A percentile compares a stretch with the other conserved stretches of the same genome.
phyloP scores from a whole-genome alignment of 2,329 filamentous ascomycete species.

The Xylaria arbuscula region DNA sequence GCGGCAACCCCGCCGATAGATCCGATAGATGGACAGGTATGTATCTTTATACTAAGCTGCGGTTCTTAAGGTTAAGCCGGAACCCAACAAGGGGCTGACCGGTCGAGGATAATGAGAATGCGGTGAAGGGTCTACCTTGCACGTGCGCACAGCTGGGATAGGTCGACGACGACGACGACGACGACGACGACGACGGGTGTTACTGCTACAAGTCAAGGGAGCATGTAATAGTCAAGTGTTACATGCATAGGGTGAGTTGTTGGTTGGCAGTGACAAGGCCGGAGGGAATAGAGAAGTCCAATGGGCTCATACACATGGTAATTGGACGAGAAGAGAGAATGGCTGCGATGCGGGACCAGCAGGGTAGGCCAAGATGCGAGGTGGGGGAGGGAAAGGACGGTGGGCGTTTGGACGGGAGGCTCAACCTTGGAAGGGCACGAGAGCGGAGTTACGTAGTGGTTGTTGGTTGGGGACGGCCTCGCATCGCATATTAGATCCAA shows the following conservation, averaged over 20 bases:
- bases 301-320: not conserved
- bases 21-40: not conserved
- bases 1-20: not conserved
- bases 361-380: not conserved
- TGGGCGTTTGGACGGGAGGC: constrained; percentile 23
- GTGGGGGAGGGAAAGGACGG: not conserved
- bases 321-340: not conserved
- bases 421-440: constrained; percentile 22
- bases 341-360: not conserved
- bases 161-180: not conserved
- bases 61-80: not conserved
- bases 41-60: not conserved
- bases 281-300: not conserved
- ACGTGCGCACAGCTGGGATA: not conserved
- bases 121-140: not conserved
- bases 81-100: not conserved
- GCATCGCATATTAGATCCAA: not conserved
- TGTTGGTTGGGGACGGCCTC: not conserved
- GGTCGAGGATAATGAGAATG: not conserved
- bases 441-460: constrained; percentile 5
- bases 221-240: not conserved
- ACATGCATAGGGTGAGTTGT: not conserved
- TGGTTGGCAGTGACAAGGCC: not conserved
- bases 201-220: not conserved
- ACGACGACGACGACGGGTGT: not conserved